Base-by-base conservation (phyloP, 805 yeast species). In the Saturnispora silvae region DNA sequence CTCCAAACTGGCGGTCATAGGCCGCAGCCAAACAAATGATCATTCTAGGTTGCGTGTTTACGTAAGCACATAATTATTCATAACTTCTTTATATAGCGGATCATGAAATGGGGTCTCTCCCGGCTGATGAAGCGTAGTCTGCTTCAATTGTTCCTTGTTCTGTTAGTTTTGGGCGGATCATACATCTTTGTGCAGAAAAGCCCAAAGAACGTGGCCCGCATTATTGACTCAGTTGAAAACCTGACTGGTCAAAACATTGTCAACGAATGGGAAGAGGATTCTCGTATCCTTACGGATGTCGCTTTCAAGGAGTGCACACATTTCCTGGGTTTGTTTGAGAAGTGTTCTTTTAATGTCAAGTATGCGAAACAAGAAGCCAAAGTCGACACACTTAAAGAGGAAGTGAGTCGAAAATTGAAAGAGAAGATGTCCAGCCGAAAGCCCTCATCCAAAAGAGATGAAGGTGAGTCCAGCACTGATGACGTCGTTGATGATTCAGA, bases 1-100 rank as follows among this genome's bases (percentile, higher is more conserved):
- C 20, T 37, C 20, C 35, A 33, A 32, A 33, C 33, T 14, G 40
- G 40, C 9, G 33, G 30, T n/a, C 40, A 37, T 32, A 26, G 40
- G 22, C 40, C 40, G 20, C 27, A 28, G 28, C 13, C 34, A 14
- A 14, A 18, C 20, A 19, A 13, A 34, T 15, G 11, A 17, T 10
- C 15, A 13, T n/a, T n/a, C 10, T 19, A 11, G 19, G 17, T 13
- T 16, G n/a, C 26, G 22, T 23, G 23, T 17, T n/a, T 13, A 30
- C 33, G 33, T 30, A 30, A 30, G 20, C 28, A n/a, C n/a, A n/a
- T n/a, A n/a, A 18, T 18, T 23, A 11, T 17, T 25, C 19, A 20
- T 33, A 20, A 18, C 31, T 34, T 16, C 10, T 31, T 17, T 26
- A 14, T 17, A 19, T 20, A 34, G 14, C 28, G n/a, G 7, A 25